Percentiles rank a stretch among this genome's conserved stretches.
phyloP scores from a whole-genome alignment of 1,284 basidiomycete species.

The Leccinum laetum region DNA sequence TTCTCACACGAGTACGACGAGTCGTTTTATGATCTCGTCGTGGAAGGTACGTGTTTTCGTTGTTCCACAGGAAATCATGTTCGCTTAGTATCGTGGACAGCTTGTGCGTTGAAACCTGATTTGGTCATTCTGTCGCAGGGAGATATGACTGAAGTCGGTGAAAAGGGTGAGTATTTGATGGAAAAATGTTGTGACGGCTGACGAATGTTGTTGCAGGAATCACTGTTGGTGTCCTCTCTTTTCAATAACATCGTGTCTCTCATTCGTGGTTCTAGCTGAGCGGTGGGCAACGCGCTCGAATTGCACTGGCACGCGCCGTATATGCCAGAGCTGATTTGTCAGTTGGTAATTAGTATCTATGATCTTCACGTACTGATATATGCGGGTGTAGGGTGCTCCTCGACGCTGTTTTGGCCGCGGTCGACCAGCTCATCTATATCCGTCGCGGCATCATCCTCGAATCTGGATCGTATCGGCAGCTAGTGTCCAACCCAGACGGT shows the following conservation, averaged over 20 bases:
- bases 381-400: constrained; percentile 25
- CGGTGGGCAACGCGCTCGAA: constrained; percentile 64
- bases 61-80: neutral
- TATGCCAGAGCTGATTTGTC: constrained; percentile 55
- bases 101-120: constrained; percentile 86
- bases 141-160: constrained; percentile 78
- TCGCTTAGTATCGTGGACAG: constrained; percentile 36
- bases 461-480: constrained; percentile 64
- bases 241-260: neutral
- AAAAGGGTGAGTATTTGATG: constrained; percentile 30
- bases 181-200: constrained; percentile 35
- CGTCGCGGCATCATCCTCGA: constrained; percentile 87
- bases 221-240: constrained; percentile 22
- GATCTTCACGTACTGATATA: neutral
- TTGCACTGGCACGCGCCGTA: constrained; percentile 52
- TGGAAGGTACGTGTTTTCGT: constrained; percentile 56
- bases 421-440: constrained; percentile 71
- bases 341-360: constrained; percentile 5
- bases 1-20: constrained; percentile 91
- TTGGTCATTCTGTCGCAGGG: constrained; percentile 72
- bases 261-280: constrained; percentile 33
- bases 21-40: constrained; percentile 70
- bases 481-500: constrained; percentile 64
- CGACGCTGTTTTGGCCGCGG: constrained; percentile 48
- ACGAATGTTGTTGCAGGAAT: constrained; percentile 21